Evolutionary conservation across 169 alveolate genomes (phyloP), one percentile per base, ranked within the genome.

Genomic region (Cryptosporidium sp.): DNA sequence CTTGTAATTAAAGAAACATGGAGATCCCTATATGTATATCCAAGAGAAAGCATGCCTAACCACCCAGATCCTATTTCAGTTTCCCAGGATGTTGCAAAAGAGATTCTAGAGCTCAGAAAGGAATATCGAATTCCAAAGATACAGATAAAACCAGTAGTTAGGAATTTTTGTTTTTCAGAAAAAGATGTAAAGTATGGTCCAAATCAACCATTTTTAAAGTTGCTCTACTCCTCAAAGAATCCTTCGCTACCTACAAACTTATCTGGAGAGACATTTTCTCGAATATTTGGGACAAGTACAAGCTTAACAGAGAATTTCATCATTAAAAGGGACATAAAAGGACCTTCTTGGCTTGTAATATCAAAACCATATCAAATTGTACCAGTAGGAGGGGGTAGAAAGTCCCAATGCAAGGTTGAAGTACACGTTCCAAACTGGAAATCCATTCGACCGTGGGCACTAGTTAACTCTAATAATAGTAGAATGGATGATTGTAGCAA

Each of bases 331-430:
- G 91, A 85, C 29, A 93, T 95, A 71, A 93, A 91, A 75, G 97
- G 97, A 14, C 97, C 97, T 26, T 92, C 94, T 62, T 95, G 97
- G 97, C 45, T 95, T 29, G 73, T 92, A 35, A 60, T 95, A 61
- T 60, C 70, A 39, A 80, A 62, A 14, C 89, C 89, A 10, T 62
- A 62, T 65, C 73, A 80, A 29, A 44, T 80, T 35, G 67, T 80
- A 4, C 51, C 89, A 0, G 80, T 80, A 37, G 89, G 89, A 80
- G 75, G 68, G n/a, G 89, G 89, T 2, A 60, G 89, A 48, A 80
- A 51, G 31, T 80, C 89, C 6, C 75, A 62, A 26, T 80, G 89
- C 18, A 80, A 62, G 21, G 37, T 61, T 62, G 89, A 80, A 53
- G 44, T 80, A 23, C 89, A 80, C 37, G 65, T 65, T 44, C 75